Percentiles rank a stretch among this genome's conserved stretches.
phyloP scores from a whole-genome alignment of 1,284 basidiomycete genomes.

The Leccinum fuscescens region DNA sequence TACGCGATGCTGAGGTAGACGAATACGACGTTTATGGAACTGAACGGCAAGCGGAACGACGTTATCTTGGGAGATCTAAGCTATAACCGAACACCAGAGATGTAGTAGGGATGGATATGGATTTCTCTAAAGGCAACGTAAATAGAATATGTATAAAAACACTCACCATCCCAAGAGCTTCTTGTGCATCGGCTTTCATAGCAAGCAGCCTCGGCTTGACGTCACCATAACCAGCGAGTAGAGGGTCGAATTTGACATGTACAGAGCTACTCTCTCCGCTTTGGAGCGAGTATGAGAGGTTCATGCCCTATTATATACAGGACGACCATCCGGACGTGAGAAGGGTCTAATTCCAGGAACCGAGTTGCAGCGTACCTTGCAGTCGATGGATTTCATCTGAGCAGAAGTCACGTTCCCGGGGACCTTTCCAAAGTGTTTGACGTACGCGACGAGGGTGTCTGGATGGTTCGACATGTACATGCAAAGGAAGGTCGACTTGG shows the following conservation, averaged over 20 bases:
- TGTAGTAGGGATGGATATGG: neutral
- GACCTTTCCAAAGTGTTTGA: slow-evolving; percentile 70
- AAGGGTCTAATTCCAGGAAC: neutral
- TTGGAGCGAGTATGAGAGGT: slow-evolving; percentile 58
- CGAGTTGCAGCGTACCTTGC: slow-evolving; percentile 43
- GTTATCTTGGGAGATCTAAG: slow-evolving; percentile 61
- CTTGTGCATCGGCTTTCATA: slow-evolving; percentile 74
- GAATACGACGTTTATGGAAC: slow-evolving; percentile 12
- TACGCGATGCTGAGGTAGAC: slow-evolving; percentile 32
- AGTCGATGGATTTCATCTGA: slow-evolving; percentile 64
- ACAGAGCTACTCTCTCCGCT: slow-evolving; percentile 41
- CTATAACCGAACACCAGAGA: slow-evolving; percentile 33
- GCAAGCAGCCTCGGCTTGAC: slow-evolving; percentile 73
- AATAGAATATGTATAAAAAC: neutral
- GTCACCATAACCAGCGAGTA: slow-evolving; percentile 69
- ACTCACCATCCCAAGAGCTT: slow-evolving; percentile 70
- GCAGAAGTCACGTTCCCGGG: slow-evolving; percentile 51
- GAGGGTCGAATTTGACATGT: slow-evolving; percentile 62
- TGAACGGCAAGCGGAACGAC: slow-evolving; percentile 47
- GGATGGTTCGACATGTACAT: slow-evolving; percentile 83
- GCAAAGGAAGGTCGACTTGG: slow-evolving; percentile 70
- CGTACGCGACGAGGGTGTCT: slow-evolving; percentile 77
- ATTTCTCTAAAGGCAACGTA: neutral
- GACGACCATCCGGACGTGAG: neutral
- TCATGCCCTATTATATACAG: slow-evolving; percentile 55